Evolutionary conservation across 768 basidiomycete genomes (phyloP).

Genomic region (Xerocomus brunneocitrinus): DNA sequence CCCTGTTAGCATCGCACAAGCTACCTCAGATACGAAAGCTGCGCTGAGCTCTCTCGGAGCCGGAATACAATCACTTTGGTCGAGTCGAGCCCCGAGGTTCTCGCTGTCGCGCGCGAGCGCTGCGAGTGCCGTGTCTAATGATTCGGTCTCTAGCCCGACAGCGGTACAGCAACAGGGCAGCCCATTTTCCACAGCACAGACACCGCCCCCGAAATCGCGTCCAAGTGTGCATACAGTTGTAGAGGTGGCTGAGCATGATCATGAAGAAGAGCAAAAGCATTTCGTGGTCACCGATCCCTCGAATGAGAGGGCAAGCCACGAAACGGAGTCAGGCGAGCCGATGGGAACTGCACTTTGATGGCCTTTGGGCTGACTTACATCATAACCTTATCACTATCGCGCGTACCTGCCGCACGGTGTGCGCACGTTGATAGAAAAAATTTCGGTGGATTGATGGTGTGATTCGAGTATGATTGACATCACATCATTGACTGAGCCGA

Average conservation of each 20-base stretch:
- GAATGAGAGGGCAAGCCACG: slow-evolving; percentile 10
- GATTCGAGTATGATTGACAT: background rate
- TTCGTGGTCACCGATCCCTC: slow-evolving; percentile 1
- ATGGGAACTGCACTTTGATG: slow-evolving; percentile 31
- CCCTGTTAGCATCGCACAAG: slow-evolving; percentile 28
- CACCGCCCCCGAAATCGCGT: slow-evolving; percentile 11
- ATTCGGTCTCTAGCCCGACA: slow-evolving; percentile 16
- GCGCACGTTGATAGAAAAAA: background rate
- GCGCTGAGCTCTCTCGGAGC: slow-evolving; percentile 39
- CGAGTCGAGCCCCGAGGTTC: slow-evolving; percentile 37
- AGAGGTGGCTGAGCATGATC: slow-evolving; percentile 21
- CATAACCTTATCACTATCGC: background rate
- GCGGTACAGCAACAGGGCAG: slow-evolving; percentile 1
- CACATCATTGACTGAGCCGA: background rate
- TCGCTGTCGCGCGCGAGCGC: slow-evolving; percentile 31
- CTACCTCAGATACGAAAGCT: slow-evolving; percentile 32
- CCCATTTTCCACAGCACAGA: slow-evolving; percentile 2
- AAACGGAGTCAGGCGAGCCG: slow-evolving; percentile 12
- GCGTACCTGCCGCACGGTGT: background rate
- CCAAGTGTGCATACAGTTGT: slow-evolving; percentile 23
- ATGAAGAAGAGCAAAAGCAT: slow-evolving; percentile 17
- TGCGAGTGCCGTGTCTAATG: slow-evolving; percentile 23
- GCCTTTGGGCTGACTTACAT: background rate
- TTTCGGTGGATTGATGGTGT: background rate
- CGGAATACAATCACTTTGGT: slow-evolving; percentile 47